Evolutionary conservation across 345 rosid species (phyloP).

Genomic region (Gossypium australe): DNA sequence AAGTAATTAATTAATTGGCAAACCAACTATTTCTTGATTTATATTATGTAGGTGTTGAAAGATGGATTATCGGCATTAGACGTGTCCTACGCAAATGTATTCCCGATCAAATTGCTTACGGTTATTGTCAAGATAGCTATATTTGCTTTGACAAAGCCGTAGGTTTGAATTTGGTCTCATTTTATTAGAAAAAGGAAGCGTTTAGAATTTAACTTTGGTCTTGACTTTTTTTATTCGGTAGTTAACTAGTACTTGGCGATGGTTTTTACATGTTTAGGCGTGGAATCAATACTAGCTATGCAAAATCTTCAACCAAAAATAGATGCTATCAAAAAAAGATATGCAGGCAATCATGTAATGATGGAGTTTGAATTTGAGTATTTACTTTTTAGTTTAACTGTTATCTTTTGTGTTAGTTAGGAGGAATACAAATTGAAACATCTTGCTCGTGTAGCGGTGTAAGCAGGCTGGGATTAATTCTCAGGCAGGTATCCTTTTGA

Average conservation of each 20-base stretch:
- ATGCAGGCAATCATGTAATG: conserved; percentile 85
- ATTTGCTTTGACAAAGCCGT: conserved; percentile 80
- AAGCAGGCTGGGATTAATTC: conserved; percentile 97
- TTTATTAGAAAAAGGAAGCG: neutral
- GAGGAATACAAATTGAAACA: conserved; percentile 94
- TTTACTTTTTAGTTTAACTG: neutral
- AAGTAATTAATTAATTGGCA: neutral
- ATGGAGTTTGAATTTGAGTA: neutral
- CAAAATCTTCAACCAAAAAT: conserved; percentile 96
- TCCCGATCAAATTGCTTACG: conserved; percentile 84
- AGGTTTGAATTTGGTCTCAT: conserved; percentile 34
- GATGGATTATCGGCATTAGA: conserved; percentile 70
- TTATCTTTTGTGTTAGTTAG: conserved; percentile 28
- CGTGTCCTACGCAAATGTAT: conserved; percentile 83
- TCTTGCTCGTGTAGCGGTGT: conserved; percentile 49
- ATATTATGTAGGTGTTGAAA: conserved; percentile 56
- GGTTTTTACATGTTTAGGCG: conserved; percentile 30
- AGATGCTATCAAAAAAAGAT: conserved; percentile 96
- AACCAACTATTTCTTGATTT: neutral
- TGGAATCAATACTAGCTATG: conserved; percentile 94
- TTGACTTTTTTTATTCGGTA: neutral
- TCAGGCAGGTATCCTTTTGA: conserved; percentile 61
- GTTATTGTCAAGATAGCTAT: conserved; percentile 74
- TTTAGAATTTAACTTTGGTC: neutral
- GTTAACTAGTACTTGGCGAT: neutral